Percentiles rank a stretch among this genome's conserved stretches.
phyloP scores from a whole-genome alignment of 2,329 filamentous ascomycete genomes.

The Orbilia javanica region DNA sequence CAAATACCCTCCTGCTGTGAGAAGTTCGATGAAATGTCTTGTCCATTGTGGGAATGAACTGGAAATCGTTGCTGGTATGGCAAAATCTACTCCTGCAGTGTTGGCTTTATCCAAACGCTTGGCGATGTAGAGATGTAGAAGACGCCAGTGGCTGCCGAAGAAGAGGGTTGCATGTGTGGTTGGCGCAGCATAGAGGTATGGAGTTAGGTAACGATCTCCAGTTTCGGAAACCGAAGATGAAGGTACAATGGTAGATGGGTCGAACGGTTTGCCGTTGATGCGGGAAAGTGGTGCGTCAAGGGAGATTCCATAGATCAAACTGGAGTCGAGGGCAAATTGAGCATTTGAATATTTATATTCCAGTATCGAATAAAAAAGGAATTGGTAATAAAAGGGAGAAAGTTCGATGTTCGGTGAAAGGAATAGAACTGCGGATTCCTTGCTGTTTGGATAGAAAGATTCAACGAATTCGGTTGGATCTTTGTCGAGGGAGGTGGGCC shows the following conservation, averaged over 20 bases:
- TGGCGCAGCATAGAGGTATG: slow-evolving; percentile 88
- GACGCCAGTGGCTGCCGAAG: slow-evolving; percentile 86
- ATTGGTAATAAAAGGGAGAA: slow-evolving; percentile 85
- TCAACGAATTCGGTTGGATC: slow-evolving; percentile 81
- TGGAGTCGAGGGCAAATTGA: slow-evolving; percentile 67
- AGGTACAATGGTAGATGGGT: slow-evolving; percentile 67
- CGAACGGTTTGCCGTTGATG: slow-evolving; percentile 71
- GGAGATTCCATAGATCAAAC: slow-evolving; percentile 80
- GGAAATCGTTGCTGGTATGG: background rate
- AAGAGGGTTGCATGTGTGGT: slow-evolving; percentile 84
- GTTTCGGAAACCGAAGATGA: slow-evolving; percentile 60
- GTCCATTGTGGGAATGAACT: slow-evolving; percentile 29
- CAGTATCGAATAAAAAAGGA: slow-evolving; percentile 81
- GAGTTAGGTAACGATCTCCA: slow-evolving; percentile 64
- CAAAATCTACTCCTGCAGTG: slow-evolving; percentile 29
- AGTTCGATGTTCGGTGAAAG: slow-evolving; percentile 85
- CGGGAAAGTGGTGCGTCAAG: slow-evolving; percentile 78
- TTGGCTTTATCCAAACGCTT: slow-evolving; percentile 68
- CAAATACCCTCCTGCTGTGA: slow-evolving; percentile 80
- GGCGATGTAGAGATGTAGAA: slow-evolving; percentile 84
- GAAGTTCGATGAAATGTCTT: slow-evolving; percentile 69
- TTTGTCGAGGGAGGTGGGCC: slow-evolving; percentile 74
- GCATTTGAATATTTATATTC: slow-evolving; percentile 79
- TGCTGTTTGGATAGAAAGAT: slow-evolving; percentile 82
- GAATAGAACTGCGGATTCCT: slow-evolving; percentile 77